Conservation (phyloP, 1,284 basidiomycete genomes). For the Bjerkandera adusta region DNA sequence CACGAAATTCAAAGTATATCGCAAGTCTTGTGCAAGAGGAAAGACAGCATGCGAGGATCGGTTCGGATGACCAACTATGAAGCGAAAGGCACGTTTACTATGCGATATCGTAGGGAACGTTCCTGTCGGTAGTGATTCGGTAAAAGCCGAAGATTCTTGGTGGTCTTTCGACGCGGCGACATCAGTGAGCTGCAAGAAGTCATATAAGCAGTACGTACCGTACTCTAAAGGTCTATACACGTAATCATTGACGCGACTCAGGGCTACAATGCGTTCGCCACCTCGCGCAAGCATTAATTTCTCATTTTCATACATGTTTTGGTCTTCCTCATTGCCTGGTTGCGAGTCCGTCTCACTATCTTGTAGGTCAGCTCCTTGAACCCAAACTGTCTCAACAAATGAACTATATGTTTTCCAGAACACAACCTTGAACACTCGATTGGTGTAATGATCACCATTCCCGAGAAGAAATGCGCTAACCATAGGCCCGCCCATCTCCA, state of each 20-base stretch:
- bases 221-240: not conserved
- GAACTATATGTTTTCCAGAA: no score
- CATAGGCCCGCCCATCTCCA: no score
- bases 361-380: no score
- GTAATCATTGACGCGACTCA: conserved; percentile 3
- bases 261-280: not conserved
- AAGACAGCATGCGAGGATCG: not conserved
- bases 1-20: conserved; percentile 25
- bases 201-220: not conserved
- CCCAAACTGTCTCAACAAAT: no score
- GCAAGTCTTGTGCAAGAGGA: not conserved
- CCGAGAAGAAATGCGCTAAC: no score
- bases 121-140: not conserved
- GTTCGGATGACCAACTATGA: not conserved
- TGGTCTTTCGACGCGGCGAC: not conserved
- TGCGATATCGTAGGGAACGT: not conserved
- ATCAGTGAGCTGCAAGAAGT: not conserved
- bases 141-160: not conserved
- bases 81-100: not conserved
- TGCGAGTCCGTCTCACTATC: no score
- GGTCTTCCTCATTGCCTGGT: no score
- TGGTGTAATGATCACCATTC: no score
- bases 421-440: no score
- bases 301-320: no score
- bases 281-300: no score